Evolutionary conservation across 1,139 yeast genomes (phyloP).

Genomic region (Candida buenavistaensis): DNA sequence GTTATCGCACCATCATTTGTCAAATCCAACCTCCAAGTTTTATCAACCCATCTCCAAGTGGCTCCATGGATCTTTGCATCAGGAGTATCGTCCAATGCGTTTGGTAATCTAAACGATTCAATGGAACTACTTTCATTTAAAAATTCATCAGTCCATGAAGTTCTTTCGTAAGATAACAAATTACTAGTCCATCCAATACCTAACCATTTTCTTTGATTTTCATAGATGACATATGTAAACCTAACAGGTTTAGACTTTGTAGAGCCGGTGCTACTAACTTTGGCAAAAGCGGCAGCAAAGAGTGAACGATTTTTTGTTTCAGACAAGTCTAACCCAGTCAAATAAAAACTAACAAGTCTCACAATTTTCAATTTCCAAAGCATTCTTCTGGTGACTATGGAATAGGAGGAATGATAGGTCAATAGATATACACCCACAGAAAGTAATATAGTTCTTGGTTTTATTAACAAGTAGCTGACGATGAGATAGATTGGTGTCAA

Average conservation of each 20-base stretch:
- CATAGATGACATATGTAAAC: slow-evolving; percentile 91
- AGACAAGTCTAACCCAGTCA: slow-evolving; percentile 85
- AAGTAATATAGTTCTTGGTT: slow-evolving; percentile 70
- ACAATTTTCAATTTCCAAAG: slow-evolving; percentile 80
- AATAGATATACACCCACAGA: slow-evolving; percentile 61
- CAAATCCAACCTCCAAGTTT: slow-evolving; percentile 85
- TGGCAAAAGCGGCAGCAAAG: slow-evolving; percentile 59
- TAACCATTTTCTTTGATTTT: slow-evolving; percentile 95
- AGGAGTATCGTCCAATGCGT: slow-evolving; percentile 33
- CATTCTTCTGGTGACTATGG: slow-evolving; percentile 75
- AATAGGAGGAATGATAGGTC: slow-evolving; percentile 85
- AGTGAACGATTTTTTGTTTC: slow-evolving; percentile 48
- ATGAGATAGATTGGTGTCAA: slow-evolving; percentile 81
- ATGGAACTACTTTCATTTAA: slow-evolving; percentile 81
- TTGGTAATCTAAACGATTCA: slow-evolving; percentile 70
- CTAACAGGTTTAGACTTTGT: slow-evolving; percentile 59
- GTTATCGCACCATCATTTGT: slow-evolving; percentile 87
- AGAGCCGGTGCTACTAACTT: slow-evolving; percentile 41
- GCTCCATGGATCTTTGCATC: slow-evolving; percentile 46
- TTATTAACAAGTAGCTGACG: slow-evolving; percentile 61
- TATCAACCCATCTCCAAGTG: slow-evolving; percentile 93
- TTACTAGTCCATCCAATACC: slow-evolving; percentile 98
- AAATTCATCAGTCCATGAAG: slow-evolving; percentile 97
- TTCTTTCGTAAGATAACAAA: slow-evolving; percentile 85
- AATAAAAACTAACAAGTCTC: slow-evolving; percentile 69